Conservation (phyloP, 768 basidiomycete genomes). For the Pulveroboletus sp. region DNA sequence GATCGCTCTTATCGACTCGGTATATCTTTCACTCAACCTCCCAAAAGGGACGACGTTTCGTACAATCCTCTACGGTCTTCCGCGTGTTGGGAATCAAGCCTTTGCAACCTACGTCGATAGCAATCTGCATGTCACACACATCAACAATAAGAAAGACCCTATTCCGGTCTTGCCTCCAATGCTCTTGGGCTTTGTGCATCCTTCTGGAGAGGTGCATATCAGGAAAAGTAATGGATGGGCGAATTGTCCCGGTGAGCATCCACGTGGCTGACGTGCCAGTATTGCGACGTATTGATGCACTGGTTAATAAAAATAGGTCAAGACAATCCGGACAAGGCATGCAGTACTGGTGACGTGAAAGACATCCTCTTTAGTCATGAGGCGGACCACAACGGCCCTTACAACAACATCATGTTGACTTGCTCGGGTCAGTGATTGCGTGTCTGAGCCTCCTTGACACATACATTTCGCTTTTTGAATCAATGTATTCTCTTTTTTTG, state of each 20-base stretch:
- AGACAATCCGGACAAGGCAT: conserved; percentile 49
- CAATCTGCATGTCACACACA: conserved; percentile 42
- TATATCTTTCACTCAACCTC: conserved; percentile 35
- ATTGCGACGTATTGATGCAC: neutral
- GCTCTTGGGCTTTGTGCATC: conserved; percentile 39
- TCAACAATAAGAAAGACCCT: conserved; percentile 48
- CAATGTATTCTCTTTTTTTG: too few relatives aligned
- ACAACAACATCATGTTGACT: conserved; percentile 1
- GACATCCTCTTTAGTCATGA: conserved; percentile 41
- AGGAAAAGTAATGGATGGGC: conserved; percentile 45
- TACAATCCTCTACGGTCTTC: conserved; percentile 33
- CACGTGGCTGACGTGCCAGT: neutral
- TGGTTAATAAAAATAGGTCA: conserved; percentile 41
- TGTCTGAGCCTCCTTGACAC: too few relatives aligned
- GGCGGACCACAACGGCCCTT: conserved; percentile 45
- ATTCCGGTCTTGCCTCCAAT: conserved; percentile 33
- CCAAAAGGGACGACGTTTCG: conserved; percentile 27
- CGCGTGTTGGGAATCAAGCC: conserved; percentile 49
- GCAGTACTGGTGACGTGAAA: conserved; percentile 20
- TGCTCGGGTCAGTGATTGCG: too few relatives aligned
- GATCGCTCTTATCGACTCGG: conserved; percentile 35
- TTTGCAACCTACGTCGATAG: conserved; percentile 57
- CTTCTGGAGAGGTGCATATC: conserved; percentile 42
- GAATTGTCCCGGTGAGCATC: conserved; percentile 43
- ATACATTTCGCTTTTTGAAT: too few relatives aligned